Base-by-base conservation (phyloP, 2,329 filamentous ascomycete species). In the Neospermospora avenae region DNA sequence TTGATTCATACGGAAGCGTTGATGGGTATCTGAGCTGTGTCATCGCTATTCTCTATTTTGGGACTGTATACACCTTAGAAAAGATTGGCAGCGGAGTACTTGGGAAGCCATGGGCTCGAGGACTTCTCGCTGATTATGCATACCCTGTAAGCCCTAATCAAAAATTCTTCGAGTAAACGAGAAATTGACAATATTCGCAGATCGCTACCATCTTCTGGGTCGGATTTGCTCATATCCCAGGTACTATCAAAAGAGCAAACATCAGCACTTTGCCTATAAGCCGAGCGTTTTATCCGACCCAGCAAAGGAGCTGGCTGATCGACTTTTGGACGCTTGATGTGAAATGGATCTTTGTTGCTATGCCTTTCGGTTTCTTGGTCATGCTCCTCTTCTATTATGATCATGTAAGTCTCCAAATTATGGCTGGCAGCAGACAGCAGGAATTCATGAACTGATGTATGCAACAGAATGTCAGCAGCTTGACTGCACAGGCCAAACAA, bases 351-450 rank as follows among this genome's bases (percentile, higher is more conserved):
- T 83, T 83, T 57, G 76, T 81, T 1, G 78, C 80, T 2, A 64
- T 82, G 22, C 80, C 80, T 0, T 81, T 83, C 59, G 81, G 80
- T 0, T 78, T 83, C 56, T 67, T 84, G 28, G 70, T 82, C 31
- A 82, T 80, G 62, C 64, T 81, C 4, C 75, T 84, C 2, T 83
- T 83, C 71, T 84, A 83, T 69, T 83, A 82, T 65, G 81, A 83
- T 69, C 81, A 83, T 68, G 77, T 77, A 22, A 31, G 51, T 58
- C 52, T 20, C 24, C 14, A n/a, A 18, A 3, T 18, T 18, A 3
- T 6, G 7, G 39, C 10, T 28, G 2, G 16, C 34, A 11, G n/a
- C 1, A 5, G 10, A 11, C 34, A 24, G 14, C 20, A n/a, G 2
- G 10, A 13, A 3, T 3, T 22, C 44, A 22, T 34, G 6, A 34